phyloP scores from a whole-genome alignment of 2,329 filamentous ascomycete genomes.

The Phaeosphaeriaceae sp. region DNA sequence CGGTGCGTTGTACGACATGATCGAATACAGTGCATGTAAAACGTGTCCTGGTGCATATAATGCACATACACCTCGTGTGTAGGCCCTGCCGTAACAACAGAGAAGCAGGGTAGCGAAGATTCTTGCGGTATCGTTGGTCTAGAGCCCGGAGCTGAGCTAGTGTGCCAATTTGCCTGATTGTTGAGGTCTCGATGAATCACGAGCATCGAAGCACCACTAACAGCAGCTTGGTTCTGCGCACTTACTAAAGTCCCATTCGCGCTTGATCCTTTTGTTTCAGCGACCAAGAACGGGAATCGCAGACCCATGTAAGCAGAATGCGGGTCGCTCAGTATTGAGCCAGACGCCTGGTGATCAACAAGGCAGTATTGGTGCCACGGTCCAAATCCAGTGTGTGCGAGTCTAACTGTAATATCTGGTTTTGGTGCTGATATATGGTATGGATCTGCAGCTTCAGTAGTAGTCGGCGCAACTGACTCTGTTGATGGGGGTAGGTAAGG shows the following conservation, averaged over 20 bases:
- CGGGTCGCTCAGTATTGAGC: conserved; percentile 19
- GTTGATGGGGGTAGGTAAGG: conserved; percentile 20
- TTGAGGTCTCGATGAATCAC: conserved; percentile 17
- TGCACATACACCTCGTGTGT: conserved; percentile 17
- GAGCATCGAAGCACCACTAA: conserved; percentile 22
- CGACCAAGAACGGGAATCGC: conserved; percentile 23
- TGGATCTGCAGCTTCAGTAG: conserved; percentile 23
- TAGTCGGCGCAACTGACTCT: conserved; percentile 18
- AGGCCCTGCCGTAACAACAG: conserved; percentile 7
- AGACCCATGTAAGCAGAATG: conserved; percentile 22
- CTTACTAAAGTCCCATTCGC: conserved; percentile 17
- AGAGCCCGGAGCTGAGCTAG: not conserved
- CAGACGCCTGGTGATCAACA: conserved; percentile 16
- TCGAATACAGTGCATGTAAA: not conserved
- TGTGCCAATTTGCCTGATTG: conserved; percentile 6
- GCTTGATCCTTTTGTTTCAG: conserved; percentile 21
- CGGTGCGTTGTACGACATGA: not conserved
- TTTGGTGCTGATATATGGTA: conserved; percentile 27
- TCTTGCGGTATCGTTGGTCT: not conserved
- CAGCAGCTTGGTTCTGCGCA: conserved; percentile 26
- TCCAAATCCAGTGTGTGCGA: conserved; percentile 16
- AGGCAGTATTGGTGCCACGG: conserved; percentile 8
- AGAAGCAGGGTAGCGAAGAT: not conserved
- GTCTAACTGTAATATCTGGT: conserved; percentile 21
- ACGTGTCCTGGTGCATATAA: not conserved